A percentile compares a stretch with the other conserved stretches of the same genome.
These are phyloP conservation scores for Bauhinia variegata DNA, from an alignment of 306 rosid genomes.

Conservation along the genomic window DNA sequence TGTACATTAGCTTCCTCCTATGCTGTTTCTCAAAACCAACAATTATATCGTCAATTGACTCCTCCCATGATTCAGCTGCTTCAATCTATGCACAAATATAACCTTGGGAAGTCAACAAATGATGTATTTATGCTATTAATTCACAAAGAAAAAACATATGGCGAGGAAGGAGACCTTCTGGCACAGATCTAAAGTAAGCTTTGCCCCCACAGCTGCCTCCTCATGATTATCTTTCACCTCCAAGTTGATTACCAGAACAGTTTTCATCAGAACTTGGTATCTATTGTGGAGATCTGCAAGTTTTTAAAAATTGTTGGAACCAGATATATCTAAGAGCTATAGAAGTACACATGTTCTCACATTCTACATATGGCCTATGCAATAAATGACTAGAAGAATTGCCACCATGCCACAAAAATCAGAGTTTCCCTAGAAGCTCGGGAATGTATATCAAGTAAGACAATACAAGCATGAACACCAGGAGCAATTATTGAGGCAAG, in stretches of 20 bases:
- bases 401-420: background rate
- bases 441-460: background rate
- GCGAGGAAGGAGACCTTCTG: constrained; percentile 57
- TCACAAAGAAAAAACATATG: background rate
- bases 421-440: constrained; percentile 4
- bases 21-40: constrained; percentile 73
- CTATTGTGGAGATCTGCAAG: constrained; percentile 80
- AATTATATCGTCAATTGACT: constrained; percentile 73
- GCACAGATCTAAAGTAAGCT: constrained; percentile 79
- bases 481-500: background rate
- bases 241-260: constrained; percentile 79
- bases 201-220: constrained; percentile 90
- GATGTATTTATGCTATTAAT: background rate
- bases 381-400: constrained; percentile 6
- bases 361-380: constrained; percentile 14
- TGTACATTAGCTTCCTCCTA: constrained; percentile 75
- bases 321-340: constrained; percentile 2
- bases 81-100: constrained; percentile 56
- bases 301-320: constrained; percentile 32
- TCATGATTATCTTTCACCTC: constrained; percentile 99
- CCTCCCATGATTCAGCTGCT: constrained; percentile 88
- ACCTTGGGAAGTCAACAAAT: constrained; percentile 3
- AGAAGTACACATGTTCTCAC: constrained; percentile 7
- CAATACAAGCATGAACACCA: background rate
- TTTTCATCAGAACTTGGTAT: constrained; percentile 68